A percentile compares a stretch with the other conserved stretches of the same genome.
Conservation (phyloP, 2,329 filamentous ascomycete genomes). For the Tolypocladium album region DNA sequence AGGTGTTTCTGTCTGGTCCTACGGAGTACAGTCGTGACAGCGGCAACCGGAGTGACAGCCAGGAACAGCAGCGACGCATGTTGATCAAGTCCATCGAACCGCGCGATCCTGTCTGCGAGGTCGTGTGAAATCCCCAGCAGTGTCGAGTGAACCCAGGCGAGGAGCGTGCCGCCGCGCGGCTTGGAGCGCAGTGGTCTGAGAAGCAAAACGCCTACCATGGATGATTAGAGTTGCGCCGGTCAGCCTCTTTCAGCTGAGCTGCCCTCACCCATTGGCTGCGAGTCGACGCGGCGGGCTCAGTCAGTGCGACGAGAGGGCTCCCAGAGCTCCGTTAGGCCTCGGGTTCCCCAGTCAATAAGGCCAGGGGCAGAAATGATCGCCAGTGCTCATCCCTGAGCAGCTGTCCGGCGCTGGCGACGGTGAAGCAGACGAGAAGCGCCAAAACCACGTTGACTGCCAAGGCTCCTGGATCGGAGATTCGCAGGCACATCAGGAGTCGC, state of each 20-base stretch:
- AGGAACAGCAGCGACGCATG: not conserved
- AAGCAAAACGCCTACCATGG: not conserved
- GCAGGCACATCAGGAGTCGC: conserved; percentile 9
- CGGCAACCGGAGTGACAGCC: not conserved
- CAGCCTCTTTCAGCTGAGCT: not conserved
- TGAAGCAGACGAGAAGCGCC: not conserved
- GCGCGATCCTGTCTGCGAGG: not conserved
- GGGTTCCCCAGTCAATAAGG: not conserved
- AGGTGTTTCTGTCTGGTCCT: not conserved
- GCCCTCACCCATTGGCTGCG: not conserved
- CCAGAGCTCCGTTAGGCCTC: not conserved
- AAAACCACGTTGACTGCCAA: not conserved
- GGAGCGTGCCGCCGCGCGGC: not conserved
- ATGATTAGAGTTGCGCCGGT: not conserved
- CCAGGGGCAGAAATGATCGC: not conserved
- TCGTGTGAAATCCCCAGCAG: not conserved
- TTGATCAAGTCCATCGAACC: not conserved
- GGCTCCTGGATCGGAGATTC: conserved; percentile 8
- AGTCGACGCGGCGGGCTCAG: not conserved
- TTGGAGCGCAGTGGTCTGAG: not conserved
- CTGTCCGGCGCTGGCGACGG: not conserved
- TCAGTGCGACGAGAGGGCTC: no score
- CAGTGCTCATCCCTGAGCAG: not conserved
- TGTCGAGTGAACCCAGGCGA: not conserved
- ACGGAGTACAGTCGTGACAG: not conserved